Conservation (phyloP, 352 stramenopile genomes). For the Phytophthora megakarya region DNA sequence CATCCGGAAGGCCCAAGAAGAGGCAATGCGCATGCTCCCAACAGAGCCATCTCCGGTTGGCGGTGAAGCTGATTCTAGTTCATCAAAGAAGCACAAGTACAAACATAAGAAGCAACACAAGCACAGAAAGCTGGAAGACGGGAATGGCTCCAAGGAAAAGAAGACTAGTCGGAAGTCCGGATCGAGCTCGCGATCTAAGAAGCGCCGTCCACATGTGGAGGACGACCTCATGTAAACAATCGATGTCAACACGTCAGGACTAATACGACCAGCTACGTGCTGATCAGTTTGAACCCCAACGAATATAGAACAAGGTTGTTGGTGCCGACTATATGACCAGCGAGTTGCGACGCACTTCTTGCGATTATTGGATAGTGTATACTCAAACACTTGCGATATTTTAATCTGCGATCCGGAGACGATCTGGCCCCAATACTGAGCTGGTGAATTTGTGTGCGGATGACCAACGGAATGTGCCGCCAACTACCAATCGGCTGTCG, state of each 20-base stretch:
- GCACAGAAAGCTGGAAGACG: constrained; percentile 23
- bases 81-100: constrained; percentile 27
- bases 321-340: not conserved
- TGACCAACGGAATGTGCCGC: not conserved
- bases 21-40: constrained; percentile 66
- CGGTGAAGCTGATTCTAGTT: constrained; percentile 13
- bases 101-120: constrained; percentile 45
- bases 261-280: constrained; percentile 3
- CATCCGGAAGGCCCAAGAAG: constrained; percentile 69
- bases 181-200: constrained; percentile 31
- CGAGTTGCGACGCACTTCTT: no score
- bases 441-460: not conserved
- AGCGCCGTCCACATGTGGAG: constrained; percentile 12
- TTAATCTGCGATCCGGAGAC: constrained; percentile 4
- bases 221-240: constrained; percentile 23
- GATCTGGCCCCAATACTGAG: not conserved
- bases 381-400: not conserved
- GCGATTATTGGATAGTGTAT: not conserved
- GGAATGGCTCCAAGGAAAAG: constrained; percentile 19
- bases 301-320: constrained; percentile 15
- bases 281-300: constrained; percentile 9
- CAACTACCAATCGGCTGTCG: not conserved
- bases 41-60: not conserved
- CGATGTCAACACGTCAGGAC: not conserved
- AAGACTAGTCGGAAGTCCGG: constrained; percentile 35